Conservation (phyloP, 2,329 filamentous ascomycete species). For the Didymella pomorum region DNA sequence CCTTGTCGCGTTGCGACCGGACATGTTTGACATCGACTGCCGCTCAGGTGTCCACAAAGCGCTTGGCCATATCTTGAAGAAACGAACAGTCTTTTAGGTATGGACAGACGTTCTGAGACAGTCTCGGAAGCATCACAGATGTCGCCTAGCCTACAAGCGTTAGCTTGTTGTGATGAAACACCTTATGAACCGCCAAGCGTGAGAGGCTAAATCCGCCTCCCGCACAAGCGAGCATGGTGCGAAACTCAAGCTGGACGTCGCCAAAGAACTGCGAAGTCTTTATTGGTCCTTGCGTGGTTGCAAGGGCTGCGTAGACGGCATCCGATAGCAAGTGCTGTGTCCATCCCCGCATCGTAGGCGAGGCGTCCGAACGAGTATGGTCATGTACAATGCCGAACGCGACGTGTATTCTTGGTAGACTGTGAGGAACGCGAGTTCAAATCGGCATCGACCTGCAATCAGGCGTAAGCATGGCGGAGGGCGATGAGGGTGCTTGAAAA, state of each 20-base stretch:
- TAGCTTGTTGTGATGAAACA: conserved; percentile 40
- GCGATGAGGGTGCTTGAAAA: background rate
- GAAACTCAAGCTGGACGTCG: conserved; percentile 37
- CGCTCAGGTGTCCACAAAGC: conserved; percentile 23
- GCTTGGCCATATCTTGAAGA: conserved; percentile 15
- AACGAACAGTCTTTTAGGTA: conserved; percentile 16
- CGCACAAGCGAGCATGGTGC: conserved; percentile 32
- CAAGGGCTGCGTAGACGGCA: background rate
- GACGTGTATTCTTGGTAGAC: background rate
- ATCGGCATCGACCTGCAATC: background rate
- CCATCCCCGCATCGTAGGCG: background rate
- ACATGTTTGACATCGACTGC: conserved; percentile 32
- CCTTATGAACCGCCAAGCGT: conserved; percentile 44
- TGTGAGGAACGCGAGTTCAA: background rate
- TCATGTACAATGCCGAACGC: background rate
- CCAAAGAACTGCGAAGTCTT: background rate
- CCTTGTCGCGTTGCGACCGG: conserved; percentile 26
- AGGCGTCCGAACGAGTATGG: background rate
- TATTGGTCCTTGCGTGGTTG: background rate
- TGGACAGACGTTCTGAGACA: conserved; percentile 27
- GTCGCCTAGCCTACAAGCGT: conserved; percentile 30
- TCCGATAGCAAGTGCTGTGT: background rate
- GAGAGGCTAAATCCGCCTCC: conserved; percentile 34
- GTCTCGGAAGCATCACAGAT: conserved; percentile 23
- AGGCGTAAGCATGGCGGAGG: background rate